Base-by-base conservation (phyloP, 2,329 filamentous ascomycete genomes). In the Nothomitra cinnamomea region DNA sequence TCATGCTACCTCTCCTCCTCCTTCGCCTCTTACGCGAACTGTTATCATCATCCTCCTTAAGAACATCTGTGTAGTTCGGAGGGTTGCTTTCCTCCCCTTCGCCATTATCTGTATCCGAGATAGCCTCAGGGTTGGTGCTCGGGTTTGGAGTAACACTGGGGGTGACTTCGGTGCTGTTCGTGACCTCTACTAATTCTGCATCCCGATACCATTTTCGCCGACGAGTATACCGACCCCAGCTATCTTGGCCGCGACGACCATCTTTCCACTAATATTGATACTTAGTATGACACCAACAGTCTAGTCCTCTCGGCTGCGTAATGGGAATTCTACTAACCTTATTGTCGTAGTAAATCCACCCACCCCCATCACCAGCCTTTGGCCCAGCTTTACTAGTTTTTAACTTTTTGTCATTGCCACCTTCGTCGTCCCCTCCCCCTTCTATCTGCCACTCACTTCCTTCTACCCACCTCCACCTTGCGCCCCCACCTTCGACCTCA, bases 321-420 rank as follows among this genome's bases (percentile, higher is more conserved):
- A 28, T 7, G 6, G 38, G 13, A 36, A 28, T 53, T 19, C 25
- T 50, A 60, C 71, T 56, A 70, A 87, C 87, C 80, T 95, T 95
- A 65, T 90, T 96, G 63, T 98, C 92, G 64, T 95, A 98, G 67
- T 92, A 98, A 38, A 95, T 87, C 92, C 92, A 98, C 1, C 89
- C 92, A 60, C 82, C 80, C 2, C 78, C 83, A 22, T 72, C 70
- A n/a, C 65, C 66, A 12, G 61, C 62, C 6, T 63, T 62, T 12
- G 13, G 10, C 17, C 56, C 60, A 17, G 19, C 24, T n/a, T 19
- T 2, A 10, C 24, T 5, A 10, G 25, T 49, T 17, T 35, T 49
- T 17, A 15, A 19, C 24, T 49, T 49, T 22, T 49, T 28, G 17
- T 25, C 17, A 17, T 22, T 25, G 19, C 32, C 47, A 68, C 81